phyloP scores from a whole-genome alignment of 2,329 filamentous ascomycete genomes.

The Colletotrichum abscissum region DNA sequence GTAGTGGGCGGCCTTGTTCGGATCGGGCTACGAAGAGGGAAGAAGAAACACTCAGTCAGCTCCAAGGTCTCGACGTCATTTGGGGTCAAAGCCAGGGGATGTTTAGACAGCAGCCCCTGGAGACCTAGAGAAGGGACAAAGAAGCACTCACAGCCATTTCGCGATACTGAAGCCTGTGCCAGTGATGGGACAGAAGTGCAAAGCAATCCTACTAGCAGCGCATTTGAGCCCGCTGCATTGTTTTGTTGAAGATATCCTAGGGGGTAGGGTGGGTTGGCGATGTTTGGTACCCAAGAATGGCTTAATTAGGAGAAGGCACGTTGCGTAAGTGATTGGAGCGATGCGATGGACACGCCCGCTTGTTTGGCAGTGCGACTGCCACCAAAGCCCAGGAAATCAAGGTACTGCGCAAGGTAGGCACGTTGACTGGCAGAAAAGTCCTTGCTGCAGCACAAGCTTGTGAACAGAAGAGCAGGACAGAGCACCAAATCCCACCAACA shows the following conservation, averaged over 20 bases:
- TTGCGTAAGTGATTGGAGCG: conserved; percentile 33
- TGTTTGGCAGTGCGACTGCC: conserved; percentile 14
- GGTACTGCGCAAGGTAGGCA: not conserved
- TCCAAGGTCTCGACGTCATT: conserved; percentile 35
- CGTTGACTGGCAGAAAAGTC: conserved; percentile 14
- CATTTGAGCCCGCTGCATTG: conserved; percentile 26
- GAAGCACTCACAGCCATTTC: conserved; percentile 50
- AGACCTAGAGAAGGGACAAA: not conserved
- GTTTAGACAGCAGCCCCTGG: conserved; percentile 5
- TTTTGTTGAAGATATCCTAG: conserved; percentile 20
- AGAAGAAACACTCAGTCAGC: conserved; percentile 22
- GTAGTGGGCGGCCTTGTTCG: conserved; percentile 84
- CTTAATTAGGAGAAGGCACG: conserved; percentile 32
- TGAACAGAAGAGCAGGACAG: not conserved
- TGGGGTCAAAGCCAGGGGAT: conserved; percentile 14
- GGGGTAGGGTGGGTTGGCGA: conserved; percentile 24
- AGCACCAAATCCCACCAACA: too few species aligned
- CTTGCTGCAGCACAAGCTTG: conserved; percentile 5
- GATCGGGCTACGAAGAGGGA: conserved; percentile 34
- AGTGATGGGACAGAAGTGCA: conserved; percentile 10
- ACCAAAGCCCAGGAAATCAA: not conserved
- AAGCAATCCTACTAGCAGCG: conserved; percentile 29
- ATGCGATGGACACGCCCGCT: conserved; percentile 26
- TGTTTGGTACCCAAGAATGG: conserved; percentile 24
- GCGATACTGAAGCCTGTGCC: conserved; percentile 33